Evolutionary conservation across 768 basidiomycete species (phyloP), one percentile per base, ranked within the genome.

Genomic region (Amanita inopinata): DNA sequence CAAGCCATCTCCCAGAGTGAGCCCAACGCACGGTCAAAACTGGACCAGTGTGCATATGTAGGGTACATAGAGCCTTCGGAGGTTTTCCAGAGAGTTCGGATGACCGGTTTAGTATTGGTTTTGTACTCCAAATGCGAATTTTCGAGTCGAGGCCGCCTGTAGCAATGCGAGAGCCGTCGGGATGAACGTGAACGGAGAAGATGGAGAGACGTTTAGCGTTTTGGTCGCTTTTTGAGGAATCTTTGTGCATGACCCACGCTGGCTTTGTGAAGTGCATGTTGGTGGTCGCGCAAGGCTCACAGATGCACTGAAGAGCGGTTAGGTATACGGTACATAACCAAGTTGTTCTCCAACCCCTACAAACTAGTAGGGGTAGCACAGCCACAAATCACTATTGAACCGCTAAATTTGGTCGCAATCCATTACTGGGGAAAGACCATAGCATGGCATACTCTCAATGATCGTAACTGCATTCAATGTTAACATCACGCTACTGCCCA

Each of bases 71-170:
- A 10, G 84, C 77, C 57, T 91, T 94, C 10, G 88, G 91, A 20
- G 86, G 80, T 43, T 74, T 70, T 46, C 81, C 73, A 33, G 80
- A 75, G 48, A 63, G 59, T 55, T 86, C 78, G 20, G 86, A 69
- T 32, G 76, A 71, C 10, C 73, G 63, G 49, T 80, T 80, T n/a
- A 98, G 66, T 51, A 98, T 94, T 0, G 96, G 93, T 48, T 87
- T 82, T 0, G 96, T 98, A 48, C 86, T 87, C 94, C 94, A 99
- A 62, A 99, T 89, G 37, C 91, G 84, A 47, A 99, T 80, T 67
- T 92, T 93, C 30, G 89, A 84, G 60, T 99, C 94, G 41, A 99
- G 71, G 2, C 93, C 92, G 20, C 92, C 96, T 0, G 94, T 99
- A n/a, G 96, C 94, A 51, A 99, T 83, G 12, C 94, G 78, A 14